Evolutionary conservation across 2,329 filamentous ascomycete genomes (phyloP), one percentile per base, ranked within the genome.

Genomic region (Fusarium azukiicola): DNA sequence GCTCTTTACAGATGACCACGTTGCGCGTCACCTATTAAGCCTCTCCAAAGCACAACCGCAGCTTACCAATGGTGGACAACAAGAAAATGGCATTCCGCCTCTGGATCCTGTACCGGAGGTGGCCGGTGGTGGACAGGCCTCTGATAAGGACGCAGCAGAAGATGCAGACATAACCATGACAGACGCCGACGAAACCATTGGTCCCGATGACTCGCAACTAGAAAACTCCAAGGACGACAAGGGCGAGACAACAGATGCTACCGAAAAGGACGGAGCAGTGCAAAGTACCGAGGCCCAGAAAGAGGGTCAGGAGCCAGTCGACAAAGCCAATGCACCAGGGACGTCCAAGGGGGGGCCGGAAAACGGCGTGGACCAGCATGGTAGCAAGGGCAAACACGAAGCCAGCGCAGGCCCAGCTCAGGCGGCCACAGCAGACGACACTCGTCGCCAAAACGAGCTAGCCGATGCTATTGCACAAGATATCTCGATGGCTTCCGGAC

Each of bases 1-100:
- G 47, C 84, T 94, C 4, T 95, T 91, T 77, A 89, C 88, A 66
- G 89, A 92, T 69, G 87, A 90, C 27, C 87, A 89, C 64, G 85
- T 90, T 13, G 85, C 87, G 32, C 87, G 85, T 50, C 86, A 87
- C 70, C 85, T 87, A 56, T 77, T 87, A 52, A 84, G 79, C 44
- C 72, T 85, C 17, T 81, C 84, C 27, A 82, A 85, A 54, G 70
- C 71, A 50, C 74, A 80, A 21, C 71, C 78, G 16, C 40, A 56
- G 27, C 67, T 80, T 44, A 76, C 67, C 44, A 86, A 85, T 52
- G 85, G 85, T 36, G 79, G 81, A 12, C 42, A 69, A n/a, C 67
- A 67, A 27, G 78, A 81, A 49, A 79, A 76, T 32, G 79, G 69
- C 17, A 58, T 70, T 21, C 52, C 72, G 38, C 10, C 61, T 16